Evolutionary conservation across 2,329 filamentous ascomycete genomes (phyloP).

Genomic region (Endothia cerciana): DNA sequence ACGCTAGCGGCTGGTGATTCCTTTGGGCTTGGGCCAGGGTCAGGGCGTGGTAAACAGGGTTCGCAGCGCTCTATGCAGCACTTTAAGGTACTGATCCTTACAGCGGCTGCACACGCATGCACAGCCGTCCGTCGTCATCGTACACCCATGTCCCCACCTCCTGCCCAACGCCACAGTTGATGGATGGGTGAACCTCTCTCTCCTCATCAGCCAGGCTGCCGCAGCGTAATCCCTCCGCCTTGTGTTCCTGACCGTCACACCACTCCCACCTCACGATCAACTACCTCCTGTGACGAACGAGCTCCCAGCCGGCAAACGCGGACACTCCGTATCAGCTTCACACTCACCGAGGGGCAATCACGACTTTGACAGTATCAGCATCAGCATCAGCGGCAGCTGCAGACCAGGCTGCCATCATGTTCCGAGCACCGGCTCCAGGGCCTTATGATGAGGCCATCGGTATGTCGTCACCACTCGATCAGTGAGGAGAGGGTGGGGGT

Average conservation of each 20-base stretch:
- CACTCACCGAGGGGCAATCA: not conserved
- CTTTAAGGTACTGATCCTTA: not conserved
- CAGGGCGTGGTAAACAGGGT: slow-evolving; percentile 13
- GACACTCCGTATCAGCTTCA: not conserved
- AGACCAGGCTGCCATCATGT: slow-evolving; percentile 53
- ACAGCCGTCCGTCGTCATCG: slow-evolving; percentile 13
- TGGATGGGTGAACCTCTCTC: not conserved
- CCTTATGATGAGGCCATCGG: slow-evolving; percentile 64
- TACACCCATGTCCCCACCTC: not conserved
- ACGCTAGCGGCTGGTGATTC: not conserved
- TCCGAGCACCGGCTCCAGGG: slow-evolving; percentile 59
- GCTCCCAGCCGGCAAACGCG: not conserved
- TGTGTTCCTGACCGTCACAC: not conserved
- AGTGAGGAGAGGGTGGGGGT: not conserved
- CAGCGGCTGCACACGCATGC: not conserved
- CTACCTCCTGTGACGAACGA: not conserved
- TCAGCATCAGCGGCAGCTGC: not conserved
- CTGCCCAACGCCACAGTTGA: slow-evolving; percentile 4
- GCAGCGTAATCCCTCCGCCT: slow-evolving; percentile 4
- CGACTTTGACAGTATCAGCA: not conserved
- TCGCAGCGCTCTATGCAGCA: not conserved
- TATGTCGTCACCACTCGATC: slow-evolving; percentile 42
- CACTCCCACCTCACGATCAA: not conserved
- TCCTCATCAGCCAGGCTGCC: slow-evolving; percentile 1
- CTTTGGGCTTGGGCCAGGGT: not conserved